Evolutionary conservation across 805 yeast species (phyloP).

Genomic region (Starmerella bombi): DNA sequence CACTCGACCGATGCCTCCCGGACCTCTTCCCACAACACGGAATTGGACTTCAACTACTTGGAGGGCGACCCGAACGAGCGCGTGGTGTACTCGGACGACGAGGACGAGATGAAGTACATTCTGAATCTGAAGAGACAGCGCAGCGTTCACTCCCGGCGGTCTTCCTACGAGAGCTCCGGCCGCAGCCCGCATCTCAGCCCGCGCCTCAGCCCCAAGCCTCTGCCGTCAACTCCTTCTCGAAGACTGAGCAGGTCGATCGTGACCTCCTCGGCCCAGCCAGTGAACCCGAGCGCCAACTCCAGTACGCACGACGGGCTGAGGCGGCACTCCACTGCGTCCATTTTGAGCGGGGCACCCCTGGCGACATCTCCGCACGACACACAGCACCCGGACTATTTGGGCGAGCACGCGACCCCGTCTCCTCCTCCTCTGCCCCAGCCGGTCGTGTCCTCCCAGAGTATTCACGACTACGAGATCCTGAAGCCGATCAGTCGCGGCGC

Average conservation of each 20-base stretch:
- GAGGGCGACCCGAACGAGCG: background rate
- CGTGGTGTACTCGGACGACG: constrained; percentile 12
- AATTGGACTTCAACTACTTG: background rate
- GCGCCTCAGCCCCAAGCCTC: constrained; percentile 11
- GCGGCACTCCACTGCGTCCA: constrained; percentile 9
- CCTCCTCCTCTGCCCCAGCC: no score
- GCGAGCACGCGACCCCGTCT: background rate
- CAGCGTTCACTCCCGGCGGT: constrained; percentile 9
- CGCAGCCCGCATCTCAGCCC: constrained; percentile 13
- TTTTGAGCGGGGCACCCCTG: constrained; percentile 4
- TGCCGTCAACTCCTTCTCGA: constrained; percentile 14
- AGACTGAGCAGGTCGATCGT: constrained; percentile 6
- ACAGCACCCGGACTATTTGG: background rate
- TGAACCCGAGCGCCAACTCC: background rate
- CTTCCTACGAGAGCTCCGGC: constrained; percentile 7
- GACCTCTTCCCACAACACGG: no score
- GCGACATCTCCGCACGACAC: constrained; percentile 1
- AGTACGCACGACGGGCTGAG: background rate
- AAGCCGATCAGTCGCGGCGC: constrained; percentile 96
- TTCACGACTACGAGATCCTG: constrained; percentile 75
- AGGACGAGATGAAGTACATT: constrained; percentile 9
- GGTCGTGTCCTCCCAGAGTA: constrained; percentile 27
- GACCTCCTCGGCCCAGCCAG: background rate
- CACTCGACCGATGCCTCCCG: background rate
- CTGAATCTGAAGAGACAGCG: constrained; percentile 11